A percentile compares a stretch with the other conserved stretches of the same genome.
phyloP scores from a whole-genome alignment of 768 basidiomycete genomes.

The Kwoniella botswanensis region DNA sequence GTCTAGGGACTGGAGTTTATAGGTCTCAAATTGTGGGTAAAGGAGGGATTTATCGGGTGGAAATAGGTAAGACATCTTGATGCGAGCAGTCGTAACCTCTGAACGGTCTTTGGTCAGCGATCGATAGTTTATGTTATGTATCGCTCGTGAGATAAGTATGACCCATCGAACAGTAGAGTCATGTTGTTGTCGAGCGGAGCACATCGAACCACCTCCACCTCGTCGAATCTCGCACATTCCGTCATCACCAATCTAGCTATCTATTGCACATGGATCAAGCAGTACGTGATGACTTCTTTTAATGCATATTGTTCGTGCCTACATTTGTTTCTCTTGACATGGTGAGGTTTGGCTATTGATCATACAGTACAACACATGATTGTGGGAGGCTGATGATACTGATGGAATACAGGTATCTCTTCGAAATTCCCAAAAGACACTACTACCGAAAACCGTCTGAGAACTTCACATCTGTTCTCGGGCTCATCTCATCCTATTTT shows the following conservation, averaged over 20 bases:
- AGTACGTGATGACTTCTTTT: too few relatives aligned
- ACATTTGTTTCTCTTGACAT: too few relatives aligned
- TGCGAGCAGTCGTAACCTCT: neutral
- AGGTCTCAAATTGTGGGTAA: slow-evolving; percentile 56
- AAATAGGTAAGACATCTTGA: slow-evolving; percentile 43
- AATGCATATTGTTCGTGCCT: too few relatives aligned
- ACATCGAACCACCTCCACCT: slow-evolving; percentile 11
- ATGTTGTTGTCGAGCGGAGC: neutral
- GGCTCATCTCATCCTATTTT: neutral
- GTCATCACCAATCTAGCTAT: neutral
- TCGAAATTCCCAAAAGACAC: neutral
- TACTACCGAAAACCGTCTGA: neutral
- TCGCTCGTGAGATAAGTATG: neutral
- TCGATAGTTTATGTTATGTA: too few relatives aligned
- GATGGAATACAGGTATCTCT: too few relatives aligned
- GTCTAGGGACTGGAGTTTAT: slow-evolving; percentile 47
- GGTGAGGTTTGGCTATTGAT: too few relatives aligned
- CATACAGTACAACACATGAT: too few relatives aligned
- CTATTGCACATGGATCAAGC: too few relatives aligned
- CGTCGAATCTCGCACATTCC: slow-evolving; percentile 10
- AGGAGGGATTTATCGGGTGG: slow-evolving; percentile 37
- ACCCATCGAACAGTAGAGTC: neutral
- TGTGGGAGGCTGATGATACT: too few relatives aligned
- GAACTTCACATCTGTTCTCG: too few relatives aligned
- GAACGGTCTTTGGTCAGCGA: too few relatives aligned